These are phyloP conservation scores for Apiotrichum montevideense DNA, from an alignment of 1,284 basidiomycete species.

Conservation along the genomic window DNA sequence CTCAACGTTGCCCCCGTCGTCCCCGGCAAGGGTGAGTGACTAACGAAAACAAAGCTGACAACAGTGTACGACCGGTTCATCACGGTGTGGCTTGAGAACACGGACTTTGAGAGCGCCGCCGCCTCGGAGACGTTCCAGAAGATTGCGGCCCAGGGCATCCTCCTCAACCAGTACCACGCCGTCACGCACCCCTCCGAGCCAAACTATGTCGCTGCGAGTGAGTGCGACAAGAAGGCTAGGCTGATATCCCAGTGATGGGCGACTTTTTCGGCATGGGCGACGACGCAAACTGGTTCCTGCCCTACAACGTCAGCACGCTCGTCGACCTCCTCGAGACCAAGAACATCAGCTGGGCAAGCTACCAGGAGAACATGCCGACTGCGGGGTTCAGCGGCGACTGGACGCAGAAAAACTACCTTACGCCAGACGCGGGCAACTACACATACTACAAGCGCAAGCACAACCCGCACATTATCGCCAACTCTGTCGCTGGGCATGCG, in stretches of 20 bases:
- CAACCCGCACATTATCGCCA: constrained; percentile 56
- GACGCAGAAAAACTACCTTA: constrained; percentile 51
- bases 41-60: too few species aligned
- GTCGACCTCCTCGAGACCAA: constrained; percentile 61
- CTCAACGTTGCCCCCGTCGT: constrained; percentile 45
- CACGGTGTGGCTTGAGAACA: constrained; percentile 49
- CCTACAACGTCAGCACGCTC: constrained; percentile 53
- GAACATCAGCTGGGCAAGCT: constrained; percentile 49
- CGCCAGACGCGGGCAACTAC: constrained; percentile 42
- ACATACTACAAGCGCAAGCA: constrained; percentile 54
- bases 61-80: constrained; percentile 54
- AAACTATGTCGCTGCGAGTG: constrained; percentile 17
- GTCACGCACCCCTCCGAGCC: constrained; percentile 52
- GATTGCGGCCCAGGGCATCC: constrained; percentile 54
- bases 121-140: constrained; percentile 49
- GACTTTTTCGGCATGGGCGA: constrained; percentile 47
- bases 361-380: constrained; percentile 57
- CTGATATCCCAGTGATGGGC: background rate
- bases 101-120: constrained; percentile 49
- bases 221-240: too few species aligned
- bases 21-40: constrained; percentile 45
- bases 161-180: constrained; percentile 54
- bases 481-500: constrained; percentile 50
- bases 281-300: constrained; percentile 46
- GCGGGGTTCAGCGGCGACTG: constrained; percentile 52